Evolutionary conservation across 2,329 filamentous ascomycete species (phyloP).

Genomic region (Cryphonectria japonica): DNA sequence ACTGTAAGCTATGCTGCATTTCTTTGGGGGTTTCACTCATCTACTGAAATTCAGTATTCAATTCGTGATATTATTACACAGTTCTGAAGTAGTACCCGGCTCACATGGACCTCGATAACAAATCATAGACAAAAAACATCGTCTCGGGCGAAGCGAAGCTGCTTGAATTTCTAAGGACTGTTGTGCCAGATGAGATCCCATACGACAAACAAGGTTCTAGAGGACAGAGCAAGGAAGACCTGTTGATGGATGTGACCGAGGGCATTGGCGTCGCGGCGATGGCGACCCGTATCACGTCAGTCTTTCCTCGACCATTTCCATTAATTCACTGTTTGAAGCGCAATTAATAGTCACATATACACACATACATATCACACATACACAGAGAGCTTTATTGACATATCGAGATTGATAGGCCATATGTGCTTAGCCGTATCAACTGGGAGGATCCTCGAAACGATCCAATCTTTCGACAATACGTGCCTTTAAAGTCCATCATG

Average conservation of each 20-base stretch:
- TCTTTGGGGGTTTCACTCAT: background rate
- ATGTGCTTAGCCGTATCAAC: slow-evolving; percentile 61
- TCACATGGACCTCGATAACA: background rate
- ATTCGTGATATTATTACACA: too few species aligned
- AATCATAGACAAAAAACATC: slow-evolving; percentile 41
- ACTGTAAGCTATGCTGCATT: slow-evolving; percentile 45
- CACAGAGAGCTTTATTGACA: background rate
- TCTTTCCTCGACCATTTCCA: background rate
- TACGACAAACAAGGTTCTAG: slow-evolving; percentile 35
- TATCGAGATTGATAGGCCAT: slow-evolving; percentile 47
- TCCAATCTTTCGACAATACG: slow-evolving; percentile 63
- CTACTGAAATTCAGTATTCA: background rate
- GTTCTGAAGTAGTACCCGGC: background rate
- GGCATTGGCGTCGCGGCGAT: slow-evolving; percentile 61
- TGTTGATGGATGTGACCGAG: slow-evolving; percentile 56
- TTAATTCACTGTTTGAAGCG: too few species aligned
- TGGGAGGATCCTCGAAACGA: slow-evolving; percentile 63
- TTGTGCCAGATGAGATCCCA: slow-evolving; percentile 56
- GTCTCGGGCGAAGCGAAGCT: slow-evolving; percentile 53
- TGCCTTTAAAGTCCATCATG: slow-evolving; percentile 58
- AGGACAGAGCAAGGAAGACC: slow-evolving; percentile 53
- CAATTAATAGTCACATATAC: background rate
- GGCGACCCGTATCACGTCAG: slow-evolving; percentile 59
- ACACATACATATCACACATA: background rate
- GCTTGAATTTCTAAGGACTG: slow-evolving; percentile 50